A percentile compares a stretch with the other conserved stretches of the same genome.
These are phyloP conservation scores for Aspergillus unguis DNA, from an alignment of 2,329 filamentous ascomycete genomes.

Conservation along the genomic window DNA sequence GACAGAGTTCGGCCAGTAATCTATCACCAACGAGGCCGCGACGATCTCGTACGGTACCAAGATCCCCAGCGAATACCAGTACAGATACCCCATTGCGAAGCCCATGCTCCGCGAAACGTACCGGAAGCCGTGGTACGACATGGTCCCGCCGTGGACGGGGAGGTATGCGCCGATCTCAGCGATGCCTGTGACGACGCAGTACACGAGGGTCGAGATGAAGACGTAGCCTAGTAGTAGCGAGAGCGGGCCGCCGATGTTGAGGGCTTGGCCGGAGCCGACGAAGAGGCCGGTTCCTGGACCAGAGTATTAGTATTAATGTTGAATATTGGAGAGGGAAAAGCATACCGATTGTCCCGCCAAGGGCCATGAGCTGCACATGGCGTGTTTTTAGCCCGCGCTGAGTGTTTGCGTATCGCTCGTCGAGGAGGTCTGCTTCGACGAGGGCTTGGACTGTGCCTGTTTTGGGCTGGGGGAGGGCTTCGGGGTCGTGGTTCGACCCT, in stretches of 20 bases:
- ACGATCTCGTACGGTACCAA: constrained; percentile 59
- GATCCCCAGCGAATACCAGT: constrained; percentile 49
- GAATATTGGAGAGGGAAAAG: neutral
- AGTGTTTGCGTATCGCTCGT: constrained; percentile 40
- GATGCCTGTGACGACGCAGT: constrained; percentile 47
- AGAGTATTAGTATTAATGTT: neutral
- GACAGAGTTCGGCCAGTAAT: constrained; percentile 55
- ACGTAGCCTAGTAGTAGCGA: constrained; percentile 53
- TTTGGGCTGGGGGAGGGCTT: constrained; percentile 15
- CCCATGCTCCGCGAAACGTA: constrained; percentile 43
- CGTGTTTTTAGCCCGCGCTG: constrained; percentile 43
- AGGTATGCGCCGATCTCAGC: constrained; percentile 43
- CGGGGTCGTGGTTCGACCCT: neutral
- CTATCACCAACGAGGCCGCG: constrained; percentile 62
- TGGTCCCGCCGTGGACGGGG: constrained; percentile 44
- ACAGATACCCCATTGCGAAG: constrained; percentile 44
- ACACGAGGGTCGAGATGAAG: constrained; percentile 48
- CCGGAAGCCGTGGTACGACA: constrained; percentile 44
- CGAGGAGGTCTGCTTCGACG: constrained; percentile 39
- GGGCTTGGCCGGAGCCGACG: constrained; percentile 52
- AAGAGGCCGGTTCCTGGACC: constrained; percentile 50
- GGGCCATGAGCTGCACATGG: constrained; percentile 48
- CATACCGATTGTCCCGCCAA: constrained; percentile 56
- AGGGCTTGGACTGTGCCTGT: constrained; percentile 28
- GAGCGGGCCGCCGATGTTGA: constrained; percentile 52